phyloP scores from a whole-genome alignment of 345 rosid genomes.

The Moringa oleifera region DNA sequence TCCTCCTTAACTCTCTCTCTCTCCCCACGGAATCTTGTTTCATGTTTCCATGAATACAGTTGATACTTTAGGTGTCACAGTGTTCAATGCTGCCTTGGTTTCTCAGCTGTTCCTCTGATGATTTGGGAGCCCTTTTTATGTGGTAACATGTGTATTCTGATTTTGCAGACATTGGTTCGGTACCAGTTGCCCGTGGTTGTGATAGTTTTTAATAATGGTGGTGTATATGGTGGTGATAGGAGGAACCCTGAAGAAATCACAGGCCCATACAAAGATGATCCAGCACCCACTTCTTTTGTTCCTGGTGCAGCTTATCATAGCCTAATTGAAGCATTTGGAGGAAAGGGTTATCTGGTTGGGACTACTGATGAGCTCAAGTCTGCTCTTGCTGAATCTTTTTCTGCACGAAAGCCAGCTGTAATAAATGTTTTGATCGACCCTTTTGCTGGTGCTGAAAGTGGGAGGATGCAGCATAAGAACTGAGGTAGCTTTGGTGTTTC shows the following conservation, averaged over 20 bases:
- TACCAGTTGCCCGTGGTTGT: conserved; percentile 87
- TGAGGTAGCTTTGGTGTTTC: conserved; percentile 18
- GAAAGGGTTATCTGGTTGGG: conserved; percentile 80
- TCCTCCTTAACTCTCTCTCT: too few species aligned
- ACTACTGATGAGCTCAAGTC: conserved; percentile 79
- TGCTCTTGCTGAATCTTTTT: conserved; percentile 71
- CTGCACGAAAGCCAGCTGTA: conserved; percentile 71
- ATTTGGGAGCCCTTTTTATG: neutral
- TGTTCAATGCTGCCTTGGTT: too few species aligned
- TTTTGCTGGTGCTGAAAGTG: conserved; percentile 94
- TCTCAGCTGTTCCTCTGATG: neutral
- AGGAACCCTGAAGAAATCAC: conserved; percentile 76
- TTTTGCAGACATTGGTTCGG: conserved; percentile 82
- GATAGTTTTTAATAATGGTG: conserved; percentile 96
- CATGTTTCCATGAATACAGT: too few species aligned
- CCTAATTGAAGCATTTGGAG: conserved; percentile 87
- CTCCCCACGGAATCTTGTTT: too few species aligned
- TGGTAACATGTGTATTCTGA: neutral
- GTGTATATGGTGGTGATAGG: conserved; percentile 94
- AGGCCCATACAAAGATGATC: conserved; percentile 85
- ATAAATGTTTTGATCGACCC: conserved; percentile 83
- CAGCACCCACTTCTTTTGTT: conserved; percentile 96
- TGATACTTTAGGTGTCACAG: too few species aligned
- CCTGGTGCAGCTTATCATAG: conserved; percentile 81
- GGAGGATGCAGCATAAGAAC: conserved; percentile 93